These are phyloP conservation scores for Hirsutella rhossiliensis DNA, from an alignment of 2,329 filamentous ascomycete genomes.

Conservation along the genomic window DNA sequence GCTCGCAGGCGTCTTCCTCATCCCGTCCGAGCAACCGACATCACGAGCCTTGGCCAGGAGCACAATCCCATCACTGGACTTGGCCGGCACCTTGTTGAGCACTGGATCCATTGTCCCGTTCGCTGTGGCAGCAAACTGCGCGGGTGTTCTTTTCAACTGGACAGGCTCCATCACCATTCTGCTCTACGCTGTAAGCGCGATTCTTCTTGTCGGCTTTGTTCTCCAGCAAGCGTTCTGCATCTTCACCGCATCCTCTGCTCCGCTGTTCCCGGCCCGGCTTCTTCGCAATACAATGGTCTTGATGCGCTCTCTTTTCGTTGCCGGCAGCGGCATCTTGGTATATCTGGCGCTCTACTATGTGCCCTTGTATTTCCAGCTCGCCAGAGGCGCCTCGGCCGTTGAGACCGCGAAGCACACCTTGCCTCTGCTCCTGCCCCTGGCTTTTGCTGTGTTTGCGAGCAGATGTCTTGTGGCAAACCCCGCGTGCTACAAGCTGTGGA, in stretches of 20 bases:
- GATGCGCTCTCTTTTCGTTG: slow-evolving; percentile 15
- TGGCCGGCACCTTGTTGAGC: slow-evolving; percentile 25
- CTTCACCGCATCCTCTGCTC: slow-evolving; percentile 5
- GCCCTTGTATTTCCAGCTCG: too few relatives aligned
- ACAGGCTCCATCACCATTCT: slow-evolving; percentile 25
- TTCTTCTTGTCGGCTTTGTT: slow-evolving; percentile 18
- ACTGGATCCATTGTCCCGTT: slow-evolving; percentile 23
- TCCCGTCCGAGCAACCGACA: not conserved
- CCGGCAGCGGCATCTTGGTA: not conserved
- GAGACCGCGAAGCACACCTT: slow-evolving; percentile 7
- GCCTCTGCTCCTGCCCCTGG: slow-evolving; percentile 21
- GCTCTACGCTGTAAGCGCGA: slow-evolving; percentile 27
- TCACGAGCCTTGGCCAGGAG: not conserved
- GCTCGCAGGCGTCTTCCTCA: not conserved
- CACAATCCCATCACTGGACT: slow-evolving; percentile 24
- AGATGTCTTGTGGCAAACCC: not conserved
- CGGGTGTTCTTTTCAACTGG: slow-evolving; percentile 34
- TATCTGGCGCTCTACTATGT: too few relatives aligned
- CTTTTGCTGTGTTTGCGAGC: not conserved
- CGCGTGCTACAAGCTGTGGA: not conserved
- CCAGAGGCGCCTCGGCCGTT: too few relatives aligned
- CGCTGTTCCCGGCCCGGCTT: slow-evolving; percentile 34
- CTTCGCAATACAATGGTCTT: slow-evolving; percentile 11
- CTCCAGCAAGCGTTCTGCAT: slow-evolving; percentile 19
- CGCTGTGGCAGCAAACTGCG: slow-evolving; percentile 35